A percentile compares a stretch with the other conserved stretches of the same genome.
Evolutionary conservation across 192 early-diverging fungal species (phyloP).

Genomic region (Linnemannia zychae): DNA sequence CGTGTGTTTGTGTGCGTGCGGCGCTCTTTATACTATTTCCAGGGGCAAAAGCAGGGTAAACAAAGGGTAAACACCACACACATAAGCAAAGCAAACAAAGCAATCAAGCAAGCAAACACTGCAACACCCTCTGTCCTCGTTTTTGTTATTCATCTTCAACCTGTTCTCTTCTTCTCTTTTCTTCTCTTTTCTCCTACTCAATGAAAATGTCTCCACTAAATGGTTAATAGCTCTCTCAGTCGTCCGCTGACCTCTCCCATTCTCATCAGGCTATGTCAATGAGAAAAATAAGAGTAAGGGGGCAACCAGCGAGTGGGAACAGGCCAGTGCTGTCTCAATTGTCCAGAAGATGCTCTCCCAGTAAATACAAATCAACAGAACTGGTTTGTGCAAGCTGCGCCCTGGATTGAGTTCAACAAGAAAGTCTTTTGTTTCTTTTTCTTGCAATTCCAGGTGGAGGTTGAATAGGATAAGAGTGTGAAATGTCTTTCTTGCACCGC

Average conservation of each 20-base stretch:
- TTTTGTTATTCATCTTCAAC: neutral
- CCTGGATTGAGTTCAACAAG: conserved; percentile 4
- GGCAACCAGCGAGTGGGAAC: too few species aligned
- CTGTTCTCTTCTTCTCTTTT: neutral
- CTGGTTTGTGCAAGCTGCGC: neutral
- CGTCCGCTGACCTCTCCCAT: too few species aligned
- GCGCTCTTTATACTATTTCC: neutral
- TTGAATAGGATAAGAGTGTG: neutral
- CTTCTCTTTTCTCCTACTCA: too few species aligned
- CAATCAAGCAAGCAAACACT: neutral
- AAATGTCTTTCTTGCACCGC: neutral
- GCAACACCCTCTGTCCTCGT: neutral
- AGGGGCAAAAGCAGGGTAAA: neutral
- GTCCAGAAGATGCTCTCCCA: too few species aligned
- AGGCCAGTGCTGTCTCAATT: neutral
- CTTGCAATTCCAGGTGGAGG: neutral
- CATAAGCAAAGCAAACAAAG: neutral
- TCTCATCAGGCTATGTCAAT: too few species aligned
- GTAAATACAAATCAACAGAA: neutral
- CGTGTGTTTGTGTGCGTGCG: neutral
- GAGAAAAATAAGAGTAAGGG: too few species aligned
- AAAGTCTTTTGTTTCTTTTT: neutral
- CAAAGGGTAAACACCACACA: too few species aligned
- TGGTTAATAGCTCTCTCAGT: too few species aligned
- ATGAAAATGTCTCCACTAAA: too few species aligned